A percentile compares a stretch with the other conserved stretches of the same genome.
These are phyloP conservation scores for Whalleya microplaca DNA, from an alignment of 2,329 filamentous ascomycete genomes.

Conservation along the genomic window DNA sequence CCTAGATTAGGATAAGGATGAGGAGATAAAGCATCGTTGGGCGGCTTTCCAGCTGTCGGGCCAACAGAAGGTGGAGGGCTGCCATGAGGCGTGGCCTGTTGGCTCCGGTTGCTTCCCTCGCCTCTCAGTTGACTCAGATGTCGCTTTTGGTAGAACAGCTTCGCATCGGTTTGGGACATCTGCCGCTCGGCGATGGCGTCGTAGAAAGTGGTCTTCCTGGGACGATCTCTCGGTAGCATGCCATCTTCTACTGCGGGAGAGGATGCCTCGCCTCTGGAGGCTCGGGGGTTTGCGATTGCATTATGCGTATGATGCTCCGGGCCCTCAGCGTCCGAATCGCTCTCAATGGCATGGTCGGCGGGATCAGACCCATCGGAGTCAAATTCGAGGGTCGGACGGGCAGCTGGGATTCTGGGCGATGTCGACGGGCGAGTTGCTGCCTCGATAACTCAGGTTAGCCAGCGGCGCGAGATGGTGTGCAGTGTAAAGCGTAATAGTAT, in stretches of 20 bases:
- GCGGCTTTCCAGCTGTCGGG: slow-evolving; percentile 14
- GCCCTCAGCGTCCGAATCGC: slow-evolving; percentile 40
- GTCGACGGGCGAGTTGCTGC: slow-evolving; percentile 36
- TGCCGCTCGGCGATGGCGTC: slow-evolving; percentile 93
- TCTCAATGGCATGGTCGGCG: slow-evolving; percentile 33
- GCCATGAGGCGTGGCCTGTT: slow-evolving; percentile 48
- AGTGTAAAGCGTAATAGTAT: slow-evolving; percentile 1
- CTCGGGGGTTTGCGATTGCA: neutral
- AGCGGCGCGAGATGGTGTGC: slow-evolving; percentile 1
- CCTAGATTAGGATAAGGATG: slow-evolving; percentile 29
- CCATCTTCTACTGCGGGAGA: slow-evolving; percentile 47
- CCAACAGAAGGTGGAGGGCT: slow-evolving; percentile 44
- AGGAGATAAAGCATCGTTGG: slow-evolving; percentile 18
- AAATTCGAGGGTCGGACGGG: slow-evolving; percentile 36
- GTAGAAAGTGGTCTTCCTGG: slow-evolving; percentile 82
- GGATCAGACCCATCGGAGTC: slow-evolving; percentile 45
- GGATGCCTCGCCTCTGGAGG: slow-evolving; percentile 5
- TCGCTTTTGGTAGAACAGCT: slow-evolving; percentile 92
- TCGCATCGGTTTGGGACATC: slow-evolving; percentile 91
- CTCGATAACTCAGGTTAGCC: slow-evolving; percentile 13
- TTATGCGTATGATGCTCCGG: slow-evolving; percentile 17
- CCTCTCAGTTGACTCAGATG: slow-evolving; percentile 61
- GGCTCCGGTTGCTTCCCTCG: slow-evolving; percentile 42
- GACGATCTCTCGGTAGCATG: slow-evolving; percentile 64
- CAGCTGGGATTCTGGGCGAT: slow-evolving; percentile 39